Conservation (phyloP, 352 stramenopile species). For the Pythium vanterpoolii region DNA sequence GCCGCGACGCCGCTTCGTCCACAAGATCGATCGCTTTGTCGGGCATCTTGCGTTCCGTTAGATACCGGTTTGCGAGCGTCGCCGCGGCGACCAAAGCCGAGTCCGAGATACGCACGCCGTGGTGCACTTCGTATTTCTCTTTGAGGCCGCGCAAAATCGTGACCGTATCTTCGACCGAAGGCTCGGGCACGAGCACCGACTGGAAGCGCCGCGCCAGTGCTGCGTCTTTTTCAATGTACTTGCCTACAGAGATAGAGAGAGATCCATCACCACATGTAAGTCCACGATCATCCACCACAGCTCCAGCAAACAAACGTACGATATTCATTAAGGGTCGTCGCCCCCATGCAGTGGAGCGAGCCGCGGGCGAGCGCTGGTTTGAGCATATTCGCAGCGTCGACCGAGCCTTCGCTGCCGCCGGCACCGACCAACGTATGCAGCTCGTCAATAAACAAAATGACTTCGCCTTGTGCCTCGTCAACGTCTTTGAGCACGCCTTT, state of each 20-base stretch:
- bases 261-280: neutral
- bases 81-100: conserved; percentile 92
- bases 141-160: conserved; percentile 95
- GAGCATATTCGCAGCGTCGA: conserved; percentile 98
- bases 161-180: conserved; percentile 93
- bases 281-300: neutral
- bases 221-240: conserved; percentile 98
- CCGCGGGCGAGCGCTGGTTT: conserved; percentile 97
- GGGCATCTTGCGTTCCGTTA: conserved; percentile 89
- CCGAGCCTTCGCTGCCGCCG: conserved; percentile 87
- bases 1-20: conserved; percentile 91
- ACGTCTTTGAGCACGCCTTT: conserved; percentile 94
- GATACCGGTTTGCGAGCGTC: conserved; percentile 92
- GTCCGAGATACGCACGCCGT: conserved; percentile 95
- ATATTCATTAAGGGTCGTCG: conserved; percentile 98
- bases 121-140: conserved; percentile 95
- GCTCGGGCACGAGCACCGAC: conserved; percentile 93
- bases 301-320: conserved; percentile 31
- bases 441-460: conserved; percentile 99
- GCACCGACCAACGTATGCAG: conserved; percentile 96
- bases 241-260: too few relatives aligned
- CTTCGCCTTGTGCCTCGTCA: conserved; percentile 91
- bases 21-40: conserved; percentile 95
- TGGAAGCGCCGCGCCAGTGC: conserved; percentile 98
- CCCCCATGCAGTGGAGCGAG: conserved; percentile 96